These are phyloP conservation scores for Penicillium macrosclerotiorum DNA, from an alignment of 495 filamentous ascomycete genomes.

Conservation along the genomic window DNA sequence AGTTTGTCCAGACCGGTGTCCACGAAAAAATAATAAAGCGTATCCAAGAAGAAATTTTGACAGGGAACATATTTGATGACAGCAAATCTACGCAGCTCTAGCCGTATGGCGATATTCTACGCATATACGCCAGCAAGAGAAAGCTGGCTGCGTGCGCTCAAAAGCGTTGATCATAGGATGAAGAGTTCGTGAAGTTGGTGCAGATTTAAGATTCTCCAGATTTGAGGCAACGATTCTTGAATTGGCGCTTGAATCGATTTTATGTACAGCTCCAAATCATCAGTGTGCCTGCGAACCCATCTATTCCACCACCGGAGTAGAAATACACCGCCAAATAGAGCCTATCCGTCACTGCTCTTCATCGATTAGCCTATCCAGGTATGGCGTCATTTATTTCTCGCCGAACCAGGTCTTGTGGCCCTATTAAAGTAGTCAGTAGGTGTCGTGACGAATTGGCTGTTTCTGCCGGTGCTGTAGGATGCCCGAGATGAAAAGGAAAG, in stretches of 20 bases:
- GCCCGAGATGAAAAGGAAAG: not conserved
- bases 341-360: slow-evolving; percentile 12
- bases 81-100: too few species aligned
- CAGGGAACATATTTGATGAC: too few species aligned
- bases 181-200: too few species aligned
- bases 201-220: too few species aligned
- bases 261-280: slow-evolving; percentile 49
- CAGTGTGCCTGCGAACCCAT: slow-evolving; percentile 26
- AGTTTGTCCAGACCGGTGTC: too few species aligned
- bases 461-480: slow-evolving; percentile 3
- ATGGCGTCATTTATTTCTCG: slow-evolving; percentile 52
- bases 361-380: slow-evolving; percentile 5
- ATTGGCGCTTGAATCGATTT: slow-evolving; percentile 39
- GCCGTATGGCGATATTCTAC: too few species aligned
- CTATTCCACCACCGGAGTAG: slow-evolving; percentile 34
- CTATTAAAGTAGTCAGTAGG: slow-evolving; percentile 35
- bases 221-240: slow-evolving; percentile 28
- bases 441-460: not conserved
- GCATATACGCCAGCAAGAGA: too few species aligned
- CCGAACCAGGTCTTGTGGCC: slow-evolving; percentile 90
- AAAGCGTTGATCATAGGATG: too few species aligned
- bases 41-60: too few species aligned
- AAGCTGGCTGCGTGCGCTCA: too few species aligned
- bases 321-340: slow-evolving; percentile 40
- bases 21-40: too few species aligned